These are phyloP conservation scores for Ulvella scutata DNA, from an alignment of 139 green algal genomes.

Conservation along the genomic window DNA sequence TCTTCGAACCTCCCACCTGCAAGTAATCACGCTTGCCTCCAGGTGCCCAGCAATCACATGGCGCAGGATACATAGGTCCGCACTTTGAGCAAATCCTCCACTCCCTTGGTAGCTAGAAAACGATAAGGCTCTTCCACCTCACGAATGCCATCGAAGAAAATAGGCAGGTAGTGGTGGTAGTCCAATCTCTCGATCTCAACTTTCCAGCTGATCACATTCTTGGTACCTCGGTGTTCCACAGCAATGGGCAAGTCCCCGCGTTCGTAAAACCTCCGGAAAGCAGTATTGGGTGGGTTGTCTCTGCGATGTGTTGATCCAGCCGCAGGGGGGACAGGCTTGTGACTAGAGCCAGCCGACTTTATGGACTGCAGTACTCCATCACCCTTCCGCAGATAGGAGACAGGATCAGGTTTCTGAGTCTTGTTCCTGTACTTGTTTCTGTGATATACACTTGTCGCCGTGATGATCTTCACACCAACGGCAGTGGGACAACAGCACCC, in stretches of 20 bases:
- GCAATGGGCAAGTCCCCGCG: slow-evolving; percentile 59
- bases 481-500: neutral
- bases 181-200: slow-evolving; percentile 63
- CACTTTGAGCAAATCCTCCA: slow-evolving; percentile 61
- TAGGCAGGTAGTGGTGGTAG: slow-evolving; percentile 78
- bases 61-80: neutral
- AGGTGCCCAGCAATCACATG: neutral
- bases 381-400: slow-evolving; percentile 40
- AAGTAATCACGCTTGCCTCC: neutral
- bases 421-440: no score
- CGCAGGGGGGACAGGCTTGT: slow-evolving; percentile 14
- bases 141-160: slow-evolving; percentile 79
- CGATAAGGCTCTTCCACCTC: slow-evolving; percentile 76
- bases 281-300: slow-evolving; percentile 55
- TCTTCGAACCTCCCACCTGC: slow-evolving; percentile 35
- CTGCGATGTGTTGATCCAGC: slow-evolving; percentile 24
- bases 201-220: slow-evolving; percentile 78
- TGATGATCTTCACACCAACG: no score
- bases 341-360: neutral
- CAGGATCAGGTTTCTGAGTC: slow-evolving; percentile 27
- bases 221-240: slow-evolving; percentile 56
- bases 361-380: slow-evolving; percentile 25
- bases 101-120: slow-evolving; percentile 65
- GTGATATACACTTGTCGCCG: no score
- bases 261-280: slow-evolving; percentile 73